Conservation (phyloP, 2,329 filamentous ascomycete genomes). For the Rhexocercosporidium sp. region DNA sequence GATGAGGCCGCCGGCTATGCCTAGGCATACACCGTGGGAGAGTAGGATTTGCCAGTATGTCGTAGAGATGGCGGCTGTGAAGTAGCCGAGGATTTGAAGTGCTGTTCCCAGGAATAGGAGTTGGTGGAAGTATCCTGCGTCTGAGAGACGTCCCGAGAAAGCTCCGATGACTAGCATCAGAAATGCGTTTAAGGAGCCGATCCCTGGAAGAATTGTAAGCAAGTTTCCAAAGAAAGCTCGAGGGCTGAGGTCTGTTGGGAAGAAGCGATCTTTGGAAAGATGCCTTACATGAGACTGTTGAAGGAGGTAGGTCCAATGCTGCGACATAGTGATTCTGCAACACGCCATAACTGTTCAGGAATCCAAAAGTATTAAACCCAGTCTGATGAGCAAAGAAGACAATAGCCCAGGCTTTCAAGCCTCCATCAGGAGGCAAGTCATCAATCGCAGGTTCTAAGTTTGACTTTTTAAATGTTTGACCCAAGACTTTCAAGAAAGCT, state of each 20-base stretch:
- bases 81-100: constrained; percentile 49
- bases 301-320: constrained; percentile 41
- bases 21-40: constrained; percentile 51
- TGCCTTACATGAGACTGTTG: constrained; percentile 45
- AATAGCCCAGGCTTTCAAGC: constrained; percentile 41
- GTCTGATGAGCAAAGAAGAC: constrained; percentile 39
- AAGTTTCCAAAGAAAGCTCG: neutral
- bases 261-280: neutral
- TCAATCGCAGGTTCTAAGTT: constrained; percentile 6
- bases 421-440: constrained; percentile 28
- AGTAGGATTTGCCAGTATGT: constrained; percentile 53
- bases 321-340: constrained; percentile 48
- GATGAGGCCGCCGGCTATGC: constrained; percentile 50
- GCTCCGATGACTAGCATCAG: constrained; percentile 48
- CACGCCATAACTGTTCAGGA: constrained; percentile 38
- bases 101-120: constrained; percentile 33
- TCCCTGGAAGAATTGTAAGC: constrained; percentile 30
- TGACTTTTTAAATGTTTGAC: constrained; percentile 8
- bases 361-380: constrained; percentile 42
- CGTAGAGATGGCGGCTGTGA: constrained; percentile 46
- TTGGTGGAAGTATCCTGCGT: constrained; percentile 39
- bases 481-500: neutral
- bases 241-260: neutral
- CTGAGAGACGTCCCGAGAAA: constrained; percentile 23
- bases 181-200: constrained; percentile 49